Evolutionary conservation across 2,329 filamentous ascomycete species (phyloP), one percentile per base, ranked within the genome.

Genomic region (Monosporascus ibericus): DNA sequence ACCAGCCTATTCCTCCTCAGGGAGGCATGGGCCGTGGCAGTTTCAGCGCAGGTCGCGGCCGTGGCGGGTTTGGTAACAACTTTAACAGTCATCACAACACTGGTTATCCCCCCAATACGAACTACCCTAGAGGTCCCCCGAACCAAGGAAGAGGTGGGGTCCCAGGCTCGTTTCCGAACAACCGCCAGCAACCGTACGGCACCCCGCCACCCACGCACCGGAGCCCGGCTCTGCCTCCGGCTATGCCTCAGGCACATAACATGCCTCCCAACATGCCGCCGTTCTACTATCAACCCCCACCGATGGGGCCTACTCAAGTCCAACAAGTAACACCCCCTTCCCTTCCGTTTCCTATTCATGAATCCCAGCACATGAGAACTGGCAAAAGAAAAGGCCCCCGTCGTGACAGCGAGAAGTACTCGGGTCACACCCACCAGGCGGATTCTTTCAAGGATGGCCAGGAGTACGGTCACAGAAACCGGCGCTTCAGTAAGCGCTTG

Each of bases 191-290:
- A 39, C 60, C 63, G 38, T 66, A 58, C 56, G 68, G 68, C 8
- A 80, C 80, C 68, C 74, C 76, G 48, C 74, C 76, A 63, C 75
- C 60, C 39, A 63, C 62, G 44, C 63, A 62, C 51, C 64, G 63
- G 66, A 76, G 65, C 63, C 72, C 66, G 61, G 73, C 72, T 51
- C 75, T 81, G 68, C 71, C 65, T 73, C 78, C 57, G 87, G 87
- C 74, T 81, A 87, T 56, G 84, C 85, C 60, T 59, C 86, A 53
- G 80, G 80, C 30, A 3, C 85, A 88, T 56, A 83, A 87, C 73
- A 85, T 85, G 84, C 80, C 68, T 52, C 75, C 78, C 42, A 78
- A 77, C 58, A 81, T 81, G 65, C 79, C 80, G 44, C 79, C 81
- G 57, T 87, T 85, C 73, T 82, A 82, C 59, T 81, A 81, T 55